phyloP scores from a whole-genome alignment of 805 yeast species.

The Candida schatavii region DNA sequence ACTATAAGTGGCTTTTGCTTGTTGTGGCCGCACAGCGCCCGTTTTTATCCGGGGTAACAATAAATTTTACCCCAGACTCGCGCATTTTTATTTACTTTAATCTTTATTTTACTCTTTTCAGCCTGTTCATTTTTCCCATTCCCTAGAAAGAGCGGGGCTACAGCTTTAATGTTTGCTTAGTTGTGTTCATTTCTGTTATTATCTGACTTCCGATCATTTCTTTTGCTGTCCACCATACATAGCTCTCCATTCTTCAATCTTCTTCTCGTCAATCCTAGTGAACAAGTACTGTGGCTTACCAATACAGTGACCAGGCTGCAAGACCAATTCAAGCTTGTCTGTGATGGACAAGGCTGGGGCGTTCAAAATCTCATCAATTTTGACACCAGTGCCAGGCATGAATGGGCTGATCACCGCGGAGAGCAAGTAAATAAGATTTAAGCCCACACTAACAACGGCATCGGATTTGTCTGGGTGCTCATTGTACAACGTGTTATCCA shows the following conservation, averaged over 20 bases:
- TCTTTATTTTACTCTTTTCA: too few species aligned
- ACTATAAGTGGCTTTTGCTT: too few species aligned
- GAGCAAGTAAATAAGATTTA: conserved; percentile 84
- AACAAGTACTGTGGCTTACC: conserved; percentile 91
- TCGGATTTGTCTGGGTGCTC: conserved; percentile 78
- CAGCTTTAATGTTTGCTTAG: too few species aligned
- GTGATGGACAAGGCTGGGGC: conserved; percentile 79
- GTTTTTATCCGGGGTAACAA: too few species aligned
- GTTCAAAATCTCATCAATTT: conserved; percentile 75
- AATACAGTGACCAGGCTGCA: conserved; percentile 80
- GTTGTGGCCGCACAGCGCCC: too few species aligned
- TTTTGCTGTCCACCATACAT: conserved; percentile 79
- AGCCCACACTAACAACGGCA: conserved; percentile 88
- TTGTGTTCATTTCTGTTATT: too few species aligned
- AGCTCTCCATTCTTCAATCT: conserved; percentile 81
- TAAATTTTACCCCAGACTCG: too few species aligned
- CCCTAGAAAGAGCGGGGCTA: too few species aligned
- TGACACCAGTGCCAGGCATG: conserved; percentile 79
- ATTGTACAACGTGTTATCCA: conserved; percentile 81
- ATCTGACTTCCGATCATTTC: too few species aligned
- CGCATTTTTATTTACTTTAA: too few species aligned
- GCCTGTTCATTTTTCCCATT: too few species aligned
- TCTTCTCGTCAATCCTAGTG: conserved; percentile 85
- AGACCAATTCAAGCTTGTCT: conserved; percentile 65
- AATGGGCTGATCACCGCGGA: conserved; percentile 80